A percentile compares a stretch with the other conserved stretches of the same genome.
Evolutionary conservation across 495 filamentous ascomycete species (phyloP).

Genomic region (Podospora pseudocomata): DNA sequence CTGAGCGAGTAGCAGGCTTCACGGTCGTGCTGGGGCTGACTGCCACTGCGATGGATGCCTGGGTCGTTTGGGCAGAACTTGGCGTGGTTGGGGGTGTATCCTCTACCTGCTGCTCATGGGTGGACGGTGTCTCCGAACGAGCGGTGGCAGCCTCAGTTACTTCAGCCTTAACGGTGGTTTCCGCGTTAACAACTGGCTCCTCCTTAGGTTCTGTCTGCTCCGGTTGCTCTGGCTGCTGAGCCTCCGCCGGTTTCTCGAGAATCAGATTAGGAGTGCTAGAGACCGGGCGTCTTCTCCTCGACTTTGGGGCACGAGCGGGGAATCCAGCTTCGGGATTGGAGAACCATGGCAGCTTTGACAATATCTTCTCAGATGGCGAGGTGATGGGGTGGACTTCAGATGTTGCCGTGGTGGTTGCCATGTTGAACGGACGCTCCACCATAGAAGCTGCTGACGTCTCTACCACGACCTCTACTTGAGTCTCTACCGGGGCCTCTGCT

Average conservation of each 20-base stretch:
- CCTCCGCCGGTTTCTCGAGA: not conserved
- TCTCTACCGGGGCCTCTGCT: not conserved
- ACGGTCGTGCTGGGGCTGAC: slow-evolving; percentile 34
- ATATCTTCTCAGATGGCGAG: not conserved
- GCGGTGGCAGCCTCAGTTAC: slow-evolving; percentile 30
- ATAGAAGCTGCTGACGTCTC: not conserved
- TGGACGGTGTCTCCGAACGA: slow-evolving; percentile 63
- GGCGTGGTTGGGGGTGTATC: slow-evolving; percentile 65
- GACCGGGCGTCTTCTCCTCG: slow-evolving; percentile 24
- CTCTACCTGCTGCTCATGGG: slow-evolving; percentile 64
- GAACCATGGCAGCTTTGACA: slow-evolving; percentile 67
- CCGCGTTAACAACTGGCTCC: slow-evolving; percentile 32
- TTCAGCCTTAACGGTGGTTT: slow-evolving; percentile 24
- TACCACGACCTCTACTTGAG: not conserved
- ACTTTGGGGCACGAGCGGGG: slow-evolving; percentile 48
- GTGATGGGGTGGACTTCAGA: not conserved
- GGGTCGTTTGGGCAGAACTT: slow-evolving; percentile 51
- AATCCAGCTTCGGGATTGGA: slow-evolving; percentile 66
- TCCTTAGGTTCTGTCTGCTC: slow-evolving; percentile 12
- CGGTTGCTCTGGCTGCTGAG: slow-evolving; percentile 34
- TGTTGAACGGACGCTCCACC: no score
- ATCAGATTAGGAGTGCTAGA: not conserved
- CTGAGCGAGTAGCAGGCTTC: slow-evolving; percentile 47
- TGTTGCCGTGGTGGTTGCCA: not conserved
- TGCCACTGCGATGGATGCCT: slow-evolving; percentile 29